Base-by-base conservation (phyloP, 345 rosid species). In the Salix dunnii region DNA sequence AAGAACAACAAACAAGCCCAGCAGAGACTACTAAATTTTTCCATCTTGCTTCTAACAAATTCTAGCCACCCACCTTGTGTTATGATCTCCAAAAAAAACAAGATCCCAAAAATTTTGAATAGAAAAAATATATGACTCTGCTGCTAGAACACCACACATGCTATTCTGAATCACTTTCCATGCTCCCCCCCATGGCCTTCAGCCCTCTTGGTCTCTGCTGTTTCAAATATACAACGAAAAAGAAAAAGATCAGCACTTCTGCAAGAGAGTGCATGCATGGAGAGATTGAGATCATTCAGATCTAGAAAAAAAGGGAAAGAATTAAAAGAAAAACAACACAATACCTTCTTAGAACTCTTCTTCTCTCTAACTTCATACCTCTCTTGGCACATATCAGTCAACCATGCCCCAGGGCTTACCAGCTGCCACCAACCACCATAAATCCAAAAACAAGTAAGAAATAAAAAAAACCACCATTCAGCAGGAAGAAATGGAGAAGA, bases 321-420 rank as follows among this genome's bases (percentile, higher is more conserved):
- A 21, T 48, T 48, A 10, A 36, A 62, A 17, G 30, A 30, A 62
- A 33, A 7, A 17, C 20, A 69, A 21, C 30, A 8, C 66, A 1
- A 11, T 86, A 90, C 94, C 94, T 90, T 90, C 83, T 90, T 88
- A 62, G 87, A 80, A 74, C 86, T 87, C 87, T 90, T 90, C 85
- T 86, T 90, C 84, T 90, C 94, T 86, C 90, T 88, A 40, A 90
- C 94, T 85, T 90, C 90, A 74, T 90, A 90, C 81, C 94, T 90
- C 82, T 90, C 94, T 78, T 88, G 94, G 78, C 90, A 84, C 91
- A 90, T 87, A 82, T 90, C 94, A 69, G 89, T 85, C 87, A 90
- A 81, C 94, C 94, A 88, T n/a, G 91, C 91, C 66, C 94, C 94
- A 2, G 94, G 94, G 71, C 91, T 88, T 73, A 87, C 94, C 85